phyloP scores from a whole-genome alignment of 2,329 filamentous ascomycete species.

The Lasiodiplodia sp. region DNA sequence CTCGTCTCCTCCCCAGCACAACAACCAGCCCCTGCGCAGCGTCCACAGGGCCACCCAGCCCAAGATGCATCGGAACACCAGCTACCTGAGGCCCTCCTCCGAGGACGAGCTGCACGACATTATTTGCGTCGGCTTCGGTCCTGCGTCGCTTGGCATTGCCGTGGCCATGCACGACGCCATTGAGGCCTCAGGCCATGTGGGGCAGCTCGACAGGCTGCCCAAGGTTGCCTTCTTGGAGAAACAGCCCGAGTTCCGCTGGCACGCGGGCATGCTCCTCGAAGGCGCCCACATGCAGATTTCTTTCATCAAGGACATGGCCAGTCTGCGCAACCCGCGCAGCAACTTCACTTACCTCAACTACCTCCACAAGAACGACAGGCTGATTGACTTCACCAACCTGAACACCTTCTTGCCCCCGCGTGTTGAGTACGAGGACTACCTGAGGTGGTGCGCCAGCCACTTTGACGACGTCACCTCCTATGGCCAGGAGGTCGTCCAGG shows the following conservation, averaged over 20 bases:
- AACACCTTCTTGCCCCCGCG: conserved; percentile 86
- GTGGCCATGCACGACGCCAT: conserved; percentile 83
- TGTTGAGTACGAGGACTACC: conserved; percentile 92
- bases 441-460: conserved; percentile 86
- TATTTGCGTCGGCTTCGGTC: conserved; percentile 90
- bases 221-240: conserved; percentile 89
- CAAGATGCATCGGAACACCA: conserved; percentile 38
- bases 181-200: conserved; percentile 56
- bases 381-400: conserved; percentile 90
- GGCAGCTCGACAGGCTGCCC: conserved; percentile 55
- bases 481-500: conserved; percentile 75
- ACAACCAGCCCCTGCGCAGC: conserved; percentile 30
- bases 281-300: conserved; percentile 98
- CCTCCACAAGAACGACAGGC: conserved; percentile 78
- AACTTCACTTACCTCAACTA: conserved; percentile 98
- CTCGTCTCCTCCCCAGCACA: conserved; percentile 24
- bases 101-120: conserved; percentile 78
- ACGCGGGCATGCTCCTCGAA: conserved; percentile 92
- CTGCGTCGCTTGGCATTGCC: conserved; percentile 86
- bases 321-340: conserved; percentile 83
- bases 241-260: conserved; percentile 85
- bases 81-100: conserved; percentile 61
- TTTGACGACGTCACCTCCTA: conserved; percentile 80
- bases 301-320: conserved; percentile 95
- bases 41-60: conserved; percentile 30